A percentile compares a stretch with the other conserved stretches of the same genome.
Evolutionary conservation across 2,329 filamentous ascomycete species (phyloP).

Genomic region (Monosporascus sp.): DNA sequence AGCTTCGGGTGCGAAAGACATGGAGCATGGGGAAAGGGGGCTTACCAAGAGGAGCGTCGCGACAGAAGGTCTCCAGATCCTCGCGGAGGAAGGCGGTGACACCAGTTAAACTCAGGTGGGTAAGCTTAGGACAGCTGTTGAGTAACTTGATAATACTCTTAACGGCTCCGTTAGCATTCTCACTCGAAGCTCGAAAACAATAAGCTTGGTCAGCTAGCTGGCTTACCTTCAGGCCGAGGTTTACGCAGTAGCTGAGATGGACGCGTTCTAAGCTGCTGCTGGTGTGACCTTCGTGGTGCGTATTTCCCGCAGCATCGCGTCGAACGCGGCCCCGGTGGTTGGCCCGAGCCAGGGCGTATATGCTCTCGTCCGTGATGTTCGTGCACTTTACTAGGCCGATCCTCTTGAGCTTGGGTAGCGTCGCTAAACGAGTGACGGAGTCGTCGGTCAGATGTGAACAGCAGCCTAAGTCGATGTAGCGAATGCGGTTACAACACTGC

Average conservation of each 20-base stretch:
- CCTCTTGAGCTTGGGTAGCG: conserved; percentile 85
- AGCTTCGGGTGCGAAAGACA: conserved; percentile 11
- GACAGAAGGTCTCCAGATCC: conserved; percentile 80
- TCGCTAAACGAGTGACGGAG: conserved; percentile 78
- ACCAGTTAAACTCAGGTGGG: conserved; percentile 89
- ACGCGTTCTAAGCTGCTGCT: conserved; percentile 82
- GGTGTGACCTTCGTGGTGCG: conserved; percentile 48
- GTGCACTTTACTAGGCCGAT: conserved; percentile 94
- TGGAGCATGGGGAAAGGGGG: background rate
- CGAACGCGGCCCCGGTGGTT: conserved; percentile 49
- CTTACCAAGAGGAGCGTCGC: conserved; percentile 71
- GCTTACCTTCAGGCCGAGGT: conserved; percentile 72
- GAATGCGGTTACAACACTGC: conserved; percentile 81
- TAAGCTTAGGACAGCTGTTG: conserved; percentile 86
- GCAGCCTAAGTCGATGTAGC: conserved; percentile 97
- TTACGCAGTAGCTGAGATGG: conserved; percentile 90
- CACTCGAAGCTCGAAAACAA: background rate
- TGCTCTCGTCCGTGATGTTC: conserved; percentile 84
- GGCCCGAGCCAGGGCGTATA: conserved; percentile 73
- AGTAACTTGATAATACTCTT: conserved; percentile 86
- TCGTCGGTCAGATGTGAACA: conserved; percentile 82
- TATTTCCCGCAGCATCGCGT: conserved; percentile 43
- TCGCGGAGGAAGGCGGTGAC: conserved; percentile 84
- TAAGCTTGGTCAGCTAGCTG: conserved; percentile 45
- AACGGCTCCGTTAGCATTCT: conserved; percentile 26